Percentiles rank a stretch among this genome's conserved stretches.
These are phyloP conservation scores for Pseudotsuga menziesii DNA, from an alignment of 75 land plant genomes.

Conservation along the genomic window DNA sequence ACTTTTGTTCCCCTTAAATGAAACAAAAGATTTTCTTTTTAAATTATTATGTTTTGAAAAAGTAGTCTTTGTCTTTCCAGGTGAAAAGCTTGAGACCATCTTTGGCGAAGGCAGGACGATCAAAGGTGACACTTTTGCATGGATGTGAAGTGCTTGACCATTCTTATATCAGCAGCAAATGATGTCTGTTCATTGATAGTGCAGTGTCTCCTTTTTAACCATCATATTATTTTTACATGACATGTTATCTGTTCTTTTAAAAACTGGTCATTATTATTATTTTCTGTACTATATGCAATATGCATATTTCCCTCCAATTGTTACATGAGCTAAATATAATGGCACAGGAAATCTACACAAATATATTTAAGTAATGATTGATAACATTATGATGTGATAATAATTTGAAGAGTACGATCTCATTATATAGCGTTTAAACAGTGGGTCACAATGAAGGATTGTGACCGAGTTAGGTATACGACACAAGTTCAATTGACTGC, in stretches of 20 bases:
- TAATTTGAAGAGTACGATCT: no score
- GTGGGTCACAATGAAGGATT: no score
- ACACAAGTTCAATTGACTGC: background rate
- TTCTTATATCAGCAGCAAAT: background rate
- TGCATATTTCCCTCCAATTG: background rate
- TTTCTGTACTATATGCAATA: background rate
- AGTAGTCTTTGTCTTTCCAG: conserved; percentile 15
- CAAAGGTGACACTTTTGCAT: conserved; percentile 24
- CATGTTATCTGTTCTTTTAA: background rate
- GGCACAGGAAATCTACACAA: no score
- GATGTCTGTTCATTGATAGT: background rate
- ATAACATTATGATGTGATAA: no score
- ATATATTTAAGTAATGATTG: no score
- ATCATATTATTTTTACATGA: background rate
- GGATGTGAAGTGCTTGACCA: background rate
- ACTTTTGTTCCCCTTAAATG: background rate
- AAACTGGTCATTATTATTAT: background rate
- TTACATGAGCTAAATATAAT: no score
- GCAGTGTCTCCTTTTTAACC: background rate
- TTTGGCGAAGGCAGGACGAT: conserved; percentile 32
- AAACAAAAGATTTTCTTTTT: background rate
- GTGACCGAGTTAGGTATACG: no score
- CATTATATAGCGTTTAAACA: no score
- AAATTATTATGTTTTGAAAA: background rate
- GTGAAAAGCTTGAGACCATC: conserved; percentile 26